These are phyloP conservation scores for Thermothielavioides terrestris DNA, from an alignment of 495 filamentous ascomycete species.

Conservation along the genomic window DNA sequence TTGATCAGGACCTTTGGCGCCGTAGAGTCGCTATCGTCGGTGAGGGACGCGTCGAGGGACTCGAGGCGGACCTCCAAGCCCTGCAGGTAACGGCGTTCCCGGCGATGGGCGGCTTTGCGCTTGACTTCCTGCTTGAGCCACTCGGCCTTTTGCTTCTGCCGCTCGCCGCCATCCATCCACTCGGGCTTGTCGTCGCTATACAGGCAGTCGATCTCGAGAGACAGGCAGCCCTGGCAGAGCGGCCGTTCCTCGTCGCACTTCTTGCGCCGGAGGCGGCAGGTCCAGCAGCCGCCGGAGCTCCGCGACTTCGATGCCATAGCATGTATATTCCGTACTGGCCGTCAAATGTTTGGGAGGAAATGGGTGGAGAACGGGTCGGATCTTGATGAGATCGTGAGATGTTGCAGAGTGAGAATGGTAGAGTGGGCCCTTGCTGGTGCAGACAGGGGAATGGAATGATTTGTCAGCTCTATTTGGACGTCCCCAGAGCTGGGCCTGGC, in stretches of 20 bases:
- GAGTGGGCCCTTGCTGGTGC: no score
- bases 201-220: conserved; percentile 43
- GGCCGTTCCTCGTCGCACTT: conserved; percentile 46
- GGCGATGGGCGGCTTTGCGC: conserved; percentile 34
- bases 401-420: no score
- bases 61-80: conserved; percentile 30
- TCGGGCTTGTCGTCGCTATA: conserved; percentile 42
- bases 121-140: conserved; percentile 45
- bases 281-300: conserved; percentile 47
- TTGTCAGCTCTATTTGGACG: no score
- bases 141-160: conserved; percentile 42
- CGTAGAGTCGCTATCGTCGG: conserved; percentile 9
- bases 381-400: no score
- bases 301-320: conserved; percentile 20
- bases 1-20: neutral
- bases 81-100: conserved; percentile 27
- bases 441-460: no score
- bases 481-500: no score
- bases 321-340: no score
- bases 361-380: no score
- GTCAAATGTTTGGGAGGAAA: no score
- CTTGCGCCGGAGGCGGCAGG: conserved; percentile 48
- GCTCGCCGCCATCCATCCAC: conserved; percentile 47
- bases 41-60: conserved; percentile 24
- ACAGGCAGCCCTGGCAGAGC: conserved; percentile 36